These are phyloP conservation scores for Trichoderma harzianum DNA, from an alignment of 2,329 filamentous ascomycete genomes.

Conservation along the genomic window DNA sequence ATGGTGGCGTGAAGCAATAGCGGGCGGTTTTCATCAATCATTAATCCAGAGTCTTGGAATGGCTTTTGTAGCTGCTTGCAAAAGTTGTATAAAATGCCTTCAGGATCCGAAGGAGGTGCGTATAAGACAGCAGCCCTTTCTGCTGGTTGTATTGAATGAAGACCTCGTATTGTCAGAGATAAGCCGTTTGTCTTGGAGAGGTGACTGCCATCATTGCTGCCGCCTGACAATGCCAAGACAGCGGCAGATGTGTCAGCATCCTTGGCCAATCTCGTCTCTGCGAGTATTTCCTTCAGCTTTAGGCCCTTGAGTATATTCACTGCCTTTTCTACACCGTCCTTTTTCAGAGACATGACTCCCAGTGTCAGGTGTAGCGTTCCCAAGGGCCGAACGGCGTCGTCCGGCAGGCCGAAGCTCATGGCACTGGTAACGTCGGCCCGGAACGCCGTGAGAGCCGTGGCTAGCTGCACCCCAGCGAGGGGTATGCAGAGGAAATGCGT, in stretches of 20 bases:
- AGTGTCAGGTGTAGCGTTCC: conserved; percentile 84
- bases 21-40: conserved; percentile 57
- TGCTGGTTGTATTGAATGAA: conserved; percentile 60
- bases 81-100: conserved; percentile 52
- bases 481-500: conserved; percentile 79
- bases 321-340: conserved; percentile 44
- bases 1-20: conserved; percentile 81
- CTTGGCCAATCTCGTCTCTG: conserved; percentile 23
- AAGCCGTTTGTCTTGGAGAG: conserved; percentile 26
- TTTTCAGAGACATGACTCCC: conserved; percentile 74
- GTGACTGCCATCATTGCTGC: not conserved
- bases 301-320: conserved; percentile 39
- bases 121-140: conserved; percentile 62
- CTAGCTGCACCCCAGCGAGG: conserved; percentile 64
- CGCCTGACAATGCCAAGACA: conserved; percentile 12
- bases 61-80: conserved; percentile 50
- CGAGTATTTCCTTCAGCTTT: conserved; percentile 39
- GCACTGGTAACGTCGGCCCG: conserved; percentile 51
- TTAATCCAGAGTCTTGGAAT: conserved; percentile 55
- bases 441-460: conserved; percentile 60
- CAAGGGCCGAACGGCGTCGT: conserved; percentile 67
- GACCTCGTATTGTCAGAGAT: conserved; percentile 48
- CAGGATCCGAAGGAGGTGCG: conserved; percentile 54
- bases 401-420: conserved; percentile 52
- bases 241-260: not conserved